Percentiles rank a stretch among this genome's conserved stretches.
phyloP scores from a whole-genome alignment of 192 early-diverging fungal species.

The Lunasporangiospora selenospora region DNA sequence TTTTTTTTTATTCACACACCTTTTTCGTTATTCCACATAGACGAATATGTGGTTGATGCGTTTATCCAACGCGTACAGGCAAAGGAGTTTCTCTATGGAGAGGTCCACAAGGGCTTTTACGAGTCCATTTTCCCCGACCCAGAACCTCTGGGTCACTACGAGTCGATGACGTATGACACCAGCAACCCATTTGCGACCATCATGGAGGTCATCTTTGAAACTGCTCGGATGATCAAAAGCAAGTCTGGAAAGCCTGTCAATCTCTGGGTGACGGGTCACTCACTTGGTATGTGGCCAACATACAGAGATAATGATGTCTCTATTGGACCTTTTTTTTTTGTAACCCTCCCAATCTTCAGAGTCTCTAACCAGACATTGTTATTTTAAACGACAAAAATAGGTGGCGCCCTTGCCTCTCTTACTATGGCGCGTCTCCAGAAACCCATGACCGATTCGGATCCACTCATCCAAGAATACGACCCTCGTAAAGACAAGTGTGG shows the following conservation, averaged over 20 bases:
- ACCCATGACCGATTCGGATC: neutral
- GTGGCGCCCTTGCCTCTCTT: neutral
- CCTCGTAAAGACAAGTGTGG: too few species aligned
- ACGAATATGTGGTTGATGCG: conserved; percentile 54
- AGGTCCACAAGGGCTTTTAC: conserved; percentile 62
- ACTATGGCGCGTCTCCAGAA: neutral
- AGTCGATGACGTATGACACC: conserved; percentile 18
- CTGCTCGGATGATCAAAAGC: conserved; percentile 2
- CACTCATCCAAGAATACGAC: conserved; percentile 5
- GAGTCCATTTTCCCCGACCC: conserved; percentile 51
- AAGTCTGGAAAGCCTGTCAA: conserved; percentile 43
- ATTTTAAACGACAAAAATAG: neutral
- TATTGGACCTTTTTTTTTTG: conserved; percentile 43
- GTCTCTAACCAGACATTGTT: neutral
- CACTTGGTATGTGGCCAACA: conserved; percentile 54
- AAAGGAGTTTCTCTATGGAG: conserved; percentile 54
- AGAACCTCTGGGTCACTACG: conserved; percentile 1
- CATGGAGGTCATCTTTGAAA: conserved; percentile 47
- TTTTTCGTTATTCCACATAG: conserved; percentile 3
- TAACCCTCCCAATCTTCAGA: conserved; percentile 19
- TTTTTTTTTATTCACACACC: neutral
- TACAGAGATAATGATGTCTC: conserved; percentile 18
- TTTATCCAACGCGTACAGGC: conserved; percentile 59
- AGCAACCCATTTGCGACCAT: conserved; percentile 54
- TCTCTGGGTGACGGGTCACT: conserved; percentile 63